These are phyloP conservation scores for Acacia crassicarpa DNA, from an alignment of 306 rosid species.

Conservation along the genomic window DNA sequence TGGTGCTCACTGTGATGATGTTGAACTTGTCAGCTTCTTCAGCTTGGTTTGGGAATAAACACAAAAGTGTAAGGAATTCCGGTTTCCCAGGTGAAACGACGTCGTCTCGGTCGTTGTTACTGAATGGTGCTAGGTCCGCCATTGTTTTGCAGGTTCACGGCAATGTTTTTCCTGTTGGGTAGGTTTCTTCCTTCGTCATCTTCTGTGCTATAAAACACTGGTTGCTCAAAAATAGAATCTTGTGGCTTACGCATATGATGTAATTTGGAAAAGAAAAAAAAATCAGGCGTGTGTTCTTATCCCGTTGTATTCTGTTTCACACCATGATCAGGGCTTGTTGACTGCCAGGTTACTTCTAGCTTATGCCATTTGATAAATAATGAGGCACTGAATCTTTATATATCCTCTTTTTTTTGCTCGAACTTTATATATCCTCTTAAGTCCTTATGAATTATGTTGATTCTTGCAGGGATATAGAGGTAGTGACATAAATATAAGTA, in stretches of 20 bases:
- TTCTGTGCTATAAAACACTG: background rate
- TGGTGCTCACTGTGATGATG: slow-evolving; percentile 30
- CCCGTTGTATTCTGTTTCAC: background rate
- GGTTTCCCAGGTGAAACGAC: slow-evolving; percentile 37
- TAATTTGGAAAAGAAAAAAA: background rate
- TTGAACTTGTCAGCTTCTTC: slow-evolving; percentile 44
- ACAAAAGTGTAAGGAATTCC: slow-evolving; percentile 46
- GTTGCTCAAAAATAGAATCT: background rate
- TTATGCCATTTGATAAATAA: background rate
- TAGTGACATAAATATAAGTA: background rate
- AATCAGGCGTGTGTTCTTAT: background rate
- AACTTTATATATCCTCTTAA: background rate
- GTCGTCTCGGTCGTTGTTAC: slow-evolving; percentile 30
- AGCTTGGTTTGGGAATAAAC: slow-evolving; percentile 58
- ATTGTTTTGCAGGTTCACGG: slow-evolving; percentile 73
- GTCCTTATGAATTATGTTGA: background rate
- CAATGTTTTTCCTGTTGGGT: slow-evolving; percentile 91
- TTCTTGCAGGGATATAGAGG: background rate
- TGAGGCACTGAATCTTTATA: background rate
- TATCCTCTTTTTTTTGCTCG: no score
- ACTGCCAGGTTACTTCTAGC: slow-evolving; percentile 24
- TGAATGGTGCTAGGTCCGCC: slow-evolving; percentile 53
- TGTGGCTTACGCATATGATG: background rate
- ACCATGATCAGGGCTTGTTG: background rate
- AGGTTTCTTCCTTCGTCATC: slow-evolving; percentile 5